Percentiles rank a stretch among this genome's conserved stretches.
Evolutionary conservation across 2,329 filamentous ascomycete species (phyloP).

Genomic region (Cladosporium sp.): DNA sequence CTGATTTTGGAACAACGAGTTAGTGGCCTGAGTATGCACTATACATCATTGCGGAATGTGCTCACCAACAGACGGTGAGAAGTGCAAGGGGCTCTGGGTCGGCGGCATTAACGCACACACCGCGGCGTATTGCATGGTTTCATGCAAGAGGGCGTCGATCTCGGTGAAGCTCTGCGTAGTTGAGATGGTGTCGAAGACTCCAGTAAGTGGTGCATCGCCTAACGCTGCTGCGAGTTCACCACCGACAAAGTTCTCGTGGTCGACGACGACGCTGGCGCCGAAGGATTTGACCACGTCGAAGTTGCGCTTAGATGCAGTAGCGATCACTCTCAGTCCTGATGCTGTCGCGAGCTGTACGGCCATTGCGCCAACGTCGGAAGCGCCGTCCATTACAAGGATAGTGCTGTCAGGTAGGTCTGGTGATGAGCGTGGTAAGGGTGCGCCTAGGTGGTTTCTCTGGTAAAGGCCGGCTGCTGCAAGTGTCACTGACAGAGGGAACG

Average conservation of each 20-base stretch:
- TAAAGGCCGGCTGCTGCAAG: slow-evolving; percentile 43
- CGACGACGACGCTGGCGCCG: slow-evolving; percentile 24
- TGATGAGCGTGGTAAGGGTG: slow-evolving; percentile 34
- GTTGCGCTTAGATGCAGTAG: slow-evolving; percentile 27
- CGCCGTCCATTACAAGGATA: slow-evolving; percentile 45
- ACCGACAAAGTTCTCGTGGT: slow-evolving; percentile 26
- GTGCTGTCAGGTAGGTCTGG: slow-evolving; percentile 32
- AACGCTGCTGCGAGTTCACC: slow-evolving; percentile 26
- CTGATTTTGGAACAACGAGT: background rate
- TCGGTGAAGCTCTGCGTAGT: background rate
- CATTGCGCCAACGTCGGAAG: slow-evolving; percentile 23
- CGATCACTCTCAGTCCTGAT: slow-evolving; percentile 24
- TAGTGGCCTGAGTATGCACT: background rate
- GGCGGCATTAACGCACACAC: background rate
- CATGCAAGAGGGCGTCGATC: background rate
- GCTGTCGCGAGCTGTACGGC: slow-evolving; percentile 28
- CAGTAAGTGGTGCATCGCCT: slow-evolving; percentile 30
- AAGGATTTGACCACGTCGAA: slow-evolving; percentile 19
- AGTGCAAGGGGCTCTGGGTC: background rate
- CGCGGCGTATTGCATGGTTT: background rate
- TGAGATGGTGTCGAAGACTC: slow-evolving; percentile 30
- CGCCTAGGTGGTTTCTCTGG: slow-evolving; percentile 32
- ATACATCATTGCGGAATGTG: background rate
- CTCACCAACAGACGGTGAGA: background rate
- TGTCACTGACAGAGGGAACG: slow-evolving; percentile 42